Conservation (phyloP, 2,329 filamentous ascomycete species). For the Cercospora zeae-maydis region DNA sequence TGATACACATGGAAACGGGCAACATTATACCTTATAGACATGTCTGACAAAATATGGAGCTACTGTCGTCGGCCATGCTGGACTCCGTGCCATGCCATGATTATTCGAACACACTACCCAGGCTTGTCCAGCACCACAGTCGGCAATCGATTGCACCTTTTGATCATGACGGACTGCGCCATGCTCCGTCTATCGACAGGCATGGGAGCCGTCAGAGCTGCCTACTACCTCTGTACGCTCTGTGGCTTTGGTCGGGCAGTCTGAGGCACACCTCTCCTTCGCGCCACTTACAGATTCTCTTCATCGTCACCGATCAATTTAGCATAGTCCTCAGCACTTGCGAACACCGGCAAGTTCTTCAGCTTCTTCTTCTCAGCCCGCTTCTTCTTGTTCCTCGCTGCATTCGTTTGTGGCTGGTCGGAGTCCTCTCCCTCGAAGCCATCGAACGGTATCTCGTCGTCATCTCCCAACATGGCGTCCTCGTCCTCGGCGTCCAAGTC, state of each 20-base stretch:
- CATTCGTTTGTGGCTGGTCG: slow-evolving; percentile 43
- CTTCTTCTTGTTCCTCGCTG: slow-evolving; percentile 41
- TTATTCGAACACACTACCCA: too few relatives aligned
- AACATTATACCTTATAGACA: too few relatives aligned
- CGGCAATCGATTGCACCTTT: background rate
- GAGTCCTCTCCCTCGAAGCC: slow-evolving; percentile 53
- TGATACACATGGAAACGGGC: too few relatives aligned
- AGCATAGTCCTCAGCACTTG: slow-evolving; percentile 89
- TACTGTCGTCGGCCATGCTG: too few relatives aligned
- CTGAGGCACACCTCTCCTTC: background rate
- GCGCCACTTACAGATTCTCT: slow-evolving; percentile 8
- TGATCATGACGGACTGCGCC: background rate
- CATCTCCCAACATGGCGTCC: slow-evolving; percentile 43
- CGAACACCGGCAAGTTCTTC: slow-evolving; percentile 87
- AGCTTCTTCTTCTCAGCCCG: slow-evolving; percentile 74
- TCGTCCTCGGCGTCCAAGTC: slow-evolving; percentile 41
- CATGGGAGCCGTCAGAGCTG: background rate
- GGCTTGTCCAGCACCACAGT: too few relatives aligned
- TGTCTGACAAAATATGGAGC: too few relatives aligned
- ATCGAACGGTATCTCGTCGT: slow-evolving; percentile 51
- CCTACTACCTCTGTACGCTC: background rate
- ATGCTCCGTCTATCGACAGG: background rate
- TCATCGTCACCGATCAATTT: slow-evolving; percentile 47
- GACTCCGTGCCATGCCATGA: too few relatives aligned
- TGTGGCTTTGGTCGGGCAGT: background rate